Evolutionary conservation across 441 rosid genomes (phyloP).

Genomic region (Euphorbia corollata): DNA sequence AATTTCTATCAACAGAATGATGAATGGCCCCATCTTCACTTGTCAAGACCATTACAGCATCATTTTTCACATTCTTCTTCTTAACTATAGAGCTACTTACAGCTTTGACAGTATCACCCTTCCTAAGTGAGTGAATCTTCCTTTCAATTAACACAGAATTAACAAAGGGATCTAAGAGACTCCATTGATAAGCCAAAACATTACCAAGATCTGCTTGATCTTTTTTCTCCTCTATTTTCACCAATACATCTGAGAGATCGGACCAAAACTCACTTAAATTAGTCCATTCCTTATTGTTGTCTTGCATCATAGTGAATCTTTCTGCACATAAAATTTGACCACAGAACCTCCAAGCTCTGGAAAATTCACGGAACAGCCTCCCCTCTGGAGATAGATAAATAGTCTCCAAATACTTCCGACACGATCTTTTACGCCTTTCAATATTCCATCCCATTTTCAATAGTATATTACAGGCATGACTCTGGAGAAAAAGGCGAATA

Average conservation of each 20-base stretch:
- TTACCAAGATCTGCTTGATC: conserved; percentile 32
- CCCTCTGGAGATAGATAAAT: conserved; percentile 63
- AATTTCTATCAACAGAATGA: conserved; percentile 25
- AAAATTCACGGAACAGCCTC: conserved; percentile 59
- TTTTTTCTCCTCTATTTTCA: conserved; percentile 48
- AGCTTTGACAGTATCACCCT: conserved; percentile 61
- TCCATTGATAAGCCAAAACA: conserved; percentile 59
- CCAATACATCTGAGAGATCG: conserved; percentile 49
- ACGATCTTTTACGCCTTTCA: conserved; percentile 48
- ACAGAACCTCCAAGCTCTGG: conserved; percentile 66
- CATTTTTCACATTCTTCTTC: conserved; percentile 24
- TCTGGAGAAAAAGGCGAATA: conserved; percentile 67
- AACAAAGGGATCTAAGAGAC: conserved; percentile 80
- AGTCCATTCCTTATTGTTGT: conserved; percentile 53
- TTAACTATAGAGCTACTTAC: conserved; percentile 33
- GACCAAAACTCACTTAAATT: conserved; percentile 61
- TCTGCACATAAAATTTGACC: conserved; percentile 47
- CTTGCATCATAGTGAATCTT: conserved; percentile 30
- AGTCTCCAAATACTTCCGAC: conserved; percentile 49
- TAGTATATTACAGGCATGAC: conserved; percentile 43
- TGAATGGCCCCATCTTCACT: conserved; percentile 18
- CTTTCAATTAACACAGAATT: conserved; percentile 56
- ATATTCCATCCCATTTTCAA: conserved; percentile 58
- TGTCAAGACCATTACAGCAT: conserved; percentile 24
- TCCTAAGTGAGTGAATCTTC: conserved; percentile 70